Evolutionary conservation across 2,329 filamentous ascomycete genomes (phyloP), one percentile per base, ranked within the genome.

Genomic region (Sclerotinia sclerotiorum): DNA sequence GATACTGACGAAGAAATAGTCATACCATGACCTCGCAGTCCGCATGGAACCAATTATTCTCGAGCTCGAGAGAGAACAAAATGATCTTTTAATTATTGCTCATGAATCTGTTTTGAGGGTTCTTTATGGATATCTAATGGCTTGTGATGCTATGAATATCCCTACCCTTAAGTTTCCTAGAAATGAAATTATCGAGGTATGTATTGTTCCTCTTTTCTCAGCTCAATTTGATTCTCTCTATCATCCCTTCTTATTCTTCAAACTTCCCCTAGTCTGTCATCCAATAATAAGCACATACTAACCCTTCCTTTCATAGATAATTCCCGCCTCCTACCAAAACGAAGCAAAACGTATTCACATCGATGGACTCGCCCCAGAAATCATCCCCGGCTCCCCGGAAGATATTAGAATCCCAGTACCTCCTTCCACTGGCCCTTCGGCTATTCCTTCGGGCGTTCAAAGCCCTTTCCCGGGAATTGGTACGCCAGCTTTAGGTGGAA

Each of bases 91-190:
- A 65, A 97, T 99, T 77, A 97, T 99, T 73, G 95, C 95, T 0
- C 95, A 99, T 79, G 95, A 99, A 79, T 97, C 93, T 64, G 95
- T 99, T n/a, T 85, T 99, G 58, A 91, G 95, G 55, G 95, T 99
- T 32, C 85, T 99, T 4, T 99, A 99, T 78, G 94, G 94, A 32
- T 99, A 99, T 79, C 84, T 99, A 51, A 99, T 99, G 95, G 95
- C 97, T 74, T 98, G 95, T 81, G 95, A 94, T 78, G 94, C 96
- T 11, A 91, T 90, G 79, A 93, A 97, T 76, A 99, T 99, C 71
- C 95, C 95, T 5, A 90, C 89, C 74, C 87, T 99, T 70, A 91
- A 93, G 73, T 99, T 99, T 76, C 95, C 95, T 5, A 91, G 95
- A 55, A 90, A 99, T 77, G 93, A 99, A 78, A 98, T 99, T 77